Evolutionary conservation across 2,329 filamentous ascomycete genomes (phyloP), one percentile per base, ranked within the genome.

Genomic region (Rhynchosporium secalis): DNA sequence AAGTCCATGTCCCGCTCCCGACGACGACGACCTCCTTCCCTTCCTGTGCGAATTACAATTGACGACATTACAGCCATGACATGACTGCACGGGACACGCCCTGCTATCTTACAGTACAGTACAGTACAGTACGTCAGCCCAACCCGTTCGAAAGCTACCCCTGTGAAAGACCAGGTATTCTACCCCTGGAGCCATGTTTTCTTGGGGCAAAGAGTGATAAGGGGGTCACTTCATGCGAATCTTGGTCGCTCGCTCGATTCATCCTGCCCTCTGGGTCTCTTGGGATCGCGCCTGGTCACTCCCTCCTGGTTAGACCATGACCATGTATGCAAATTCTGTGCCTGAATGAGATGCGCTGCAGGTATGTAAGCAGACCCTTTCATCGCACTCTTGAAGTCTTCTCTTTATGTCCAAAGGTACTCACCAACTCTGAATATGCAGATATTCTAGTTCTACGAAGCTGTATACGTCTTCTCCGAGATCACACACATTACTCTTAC

Each of bases 361-460:
- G 62, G 56, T 56, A 63, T 66, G 69, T 70, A 68, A 70, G 69
- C 66, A 65, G 52, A 57, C 55, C 28, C 48, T 54, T 59, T 56
- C 60, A 60, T 62, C 52, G 46, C 47, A 47, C 26, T 58, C 38
- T n/a, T 38, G 36, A 29, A 26, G 29, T 43, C 29, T 47, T 38
- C 41, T 55, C 33, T 47, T 26, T 13, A 52, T 43, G 43, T 45
- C 31, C 7, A 49, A 49, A 46, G 9, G 9, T 38, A 49, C 56
- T 58, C 48, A 56, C 55, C 56, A 55, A 62, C 56, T 52, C 64
- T 56, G 45, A 56, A 36, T 56, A 52, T 52, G 49, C 54, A 66
- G 60, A 58, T 29, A 43, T 10, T 36, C 9, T 45, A 28, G 43
- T 60, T 45, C 56, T 54, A 36, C 58, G 43, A 49, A 45, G 40